Evolutionary conservation across 1,284 basidiomycete species (phyloP), one percentile per base, ranked within the genome.

Genomic region (Pseudozyma sp.): DNA sequence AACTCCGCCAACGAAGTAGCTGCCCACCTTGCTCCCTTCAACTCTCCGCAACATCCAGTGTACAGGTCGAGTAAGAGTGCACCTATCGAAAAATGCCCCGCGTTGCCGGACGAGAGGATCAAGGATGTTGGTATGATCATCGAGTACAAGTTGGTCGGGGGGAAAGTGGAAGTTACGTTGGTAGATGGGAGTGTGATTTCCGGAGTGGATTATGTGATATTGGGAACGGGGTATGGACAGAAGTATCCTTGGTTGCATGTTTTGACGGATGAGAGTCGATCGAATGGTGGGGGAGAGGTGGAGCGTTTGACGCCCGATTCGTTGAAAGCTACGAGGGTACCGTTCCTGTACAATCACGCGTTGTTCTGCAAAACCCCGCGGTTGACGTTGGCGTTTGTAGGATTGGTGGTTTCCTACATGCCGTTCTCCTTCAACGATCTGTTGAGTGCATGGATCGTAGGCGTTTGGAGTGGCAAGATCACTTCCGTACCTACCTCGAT

Each of bases 1-100:
- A 79, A 81, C 37, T 63, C 56, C 34, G 64, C 77, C 10, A 82
- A 82, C 44, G 80, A 82, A 48, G 78, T 75, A 14, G 74, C 73
- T 2, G 70, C 79, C 2, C 80, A 82, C 46, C 50, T 82, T 4
- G 80, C 78, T 0, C 58, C 66, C 4, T 61, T 74, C 44, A 55
- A 66, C n/a, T 58, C 71, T 16, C 19, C 30, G 11, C 9, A 39
- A 2, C 35, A 66, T n/a, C 77, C 75, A 3, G 68, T 81, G 3
- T 76, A 69, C 43, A 35, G 68, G 17, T 64, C 66, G 42, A 42
- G 57, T 17, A 75, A 73, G 40, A 54, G 48, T 3, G 58, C 62
- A 7, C 56, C 61, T 3, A 54, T 66, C 7, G 60, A 57, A 9
- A 69, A 75, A 48, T 81, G 75, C 40, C 75, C 77, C 16, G 45